phyloP scores from a whole-genome alignment of 2,329 filamentous ascomycete genomes.

The Penicillium sp. region DNA sequence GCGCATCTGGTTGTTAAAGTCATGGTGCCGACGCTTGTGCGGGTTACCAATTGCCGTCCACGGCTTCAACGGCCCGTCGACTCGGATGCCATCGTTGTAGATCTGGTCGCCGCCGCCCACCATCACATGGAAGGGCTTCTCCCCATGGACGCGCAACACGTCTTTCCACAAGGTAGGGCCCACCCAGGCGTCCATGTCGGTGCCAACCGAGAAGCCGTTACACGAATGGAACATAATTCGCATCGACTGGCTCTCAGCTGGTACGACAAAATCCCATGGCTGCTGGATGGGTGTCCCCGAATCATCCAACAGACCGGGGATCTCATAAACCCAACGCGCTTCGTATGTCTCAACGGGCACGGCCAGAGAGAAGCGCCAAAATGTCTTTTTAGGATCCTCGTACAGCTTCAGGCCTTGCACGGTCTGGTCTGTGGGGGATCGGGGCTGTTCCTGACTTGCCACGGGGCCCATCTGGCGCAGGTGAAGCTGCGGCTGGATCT shows the following conservation, averaged over 20 bases:
- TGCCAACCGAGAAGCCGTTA: slow-evolving; percentile 63
- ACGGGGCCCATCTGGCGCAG: slow-evolving; percentile 34
- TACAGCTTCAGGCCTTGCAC: slow-evolving; percentile 51
- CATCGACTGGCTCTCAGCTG: slow-evolving; percentile 58
- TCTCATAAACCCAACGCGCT: slow-evolving; percentile 70
- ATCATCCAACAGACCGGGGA: slow-evolving; percentile 60
- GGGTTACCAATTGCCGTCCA: slow-evolving; percentile 60
- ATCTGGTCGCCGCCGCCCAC: slow-evolving; percentile 88
- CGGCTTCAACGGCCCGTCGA: slow-evolving; percentile 67
- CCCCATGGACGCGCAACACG: slow-evolving; percentile 54
- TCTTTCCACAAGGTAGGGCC: slow-evolving; percentile 61
- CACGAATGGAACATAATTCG: slow-evolving; percentile 65
- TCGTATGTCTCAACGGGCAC: slow-evolving; percentile 66
- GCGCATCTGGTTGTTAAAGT: slow-evolving; percentile 61
- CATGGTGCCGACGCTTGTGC: slow-evolving; percentile 52
- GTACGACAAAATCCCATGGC: slow-evolving; percentile 51
- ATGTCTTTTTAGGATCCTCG: slow-evolving; percentile 53
- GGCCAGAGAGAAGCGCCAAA: slow-evolving; percentile 54
- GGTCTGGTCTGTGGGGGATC: slow-evolving; percentile 14
- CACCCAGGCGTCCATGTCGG: slow-evolving; percentile 57
- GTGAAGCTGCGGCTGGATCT: slow-evolving; percentile 55
- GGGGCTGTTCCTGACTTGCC: slow-evolving; percentile 17
- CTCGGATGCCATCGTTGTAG: slow-evolving; percentile 72
- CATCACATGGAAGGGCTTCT: slow-evolving; percentile 61
- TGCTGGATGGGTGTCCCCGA: slow-evolving; percentile 51